Percentiles rank a stretch among this genome's conserved stretches.
phyloP scores from a whole-genome alignment of 345 rosid species.

The Durio zibethinus region DNA sequence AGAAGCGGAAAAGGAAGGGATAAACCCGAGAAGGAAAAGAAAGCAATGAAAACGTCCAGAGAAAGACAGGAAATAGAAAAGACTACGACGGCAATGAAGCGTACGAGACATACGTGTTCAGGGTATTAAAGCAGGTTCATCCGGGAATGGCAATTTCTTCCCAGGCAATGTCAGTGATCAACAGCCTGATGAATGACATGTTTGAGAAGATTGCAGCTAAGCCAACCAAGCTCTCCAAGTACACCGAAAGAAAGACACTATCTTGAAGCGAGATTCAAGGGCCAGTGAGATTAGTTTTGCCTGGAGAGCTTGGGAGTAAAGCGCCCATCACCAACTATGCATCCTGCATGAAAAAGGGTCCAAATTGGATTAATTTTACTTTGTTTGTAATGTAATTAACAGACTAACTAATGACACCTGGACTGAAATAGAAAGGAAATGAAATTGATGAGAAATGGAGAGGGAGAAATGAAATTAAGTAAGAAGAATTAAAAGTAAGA shows the following conservation, averaged over 20 bases:
- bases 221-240: constrained; percentile 48
- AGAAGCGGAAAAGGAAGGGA: not conserved
- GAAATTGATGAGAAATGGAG: no score
- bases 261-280: constrained; percentile 68
- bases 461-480: no score
- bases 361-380: not conserved
- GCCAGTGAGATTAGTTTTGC: constrained; percentile 64
- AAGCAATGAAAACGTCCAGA: constrained; percentile 10
- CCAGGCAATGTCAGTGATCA: constrained; percentile 60
- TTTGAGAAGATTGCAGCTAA: constrained; percentile 57
- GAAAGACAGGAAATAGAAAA: constrained; percentile 13
- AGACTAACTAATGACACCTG: not conserved
- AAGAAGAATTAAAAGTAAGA: no score
- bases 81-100: constrained; percentile 24
- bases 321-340: constrained; percentile 53
- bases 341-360: constrained; percentile 9
- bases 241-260: constrained; percentile 39
- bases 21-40: not conserved
- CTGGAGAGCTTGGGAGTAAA: constrained; percentile 76
- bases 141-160: constrained; percentile 60
- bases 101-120: constrained; percentile 59
- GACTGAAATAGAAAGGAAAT: no score
- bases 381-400: not conserved
- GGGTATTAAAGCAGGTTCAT: constrained; percentile 67
- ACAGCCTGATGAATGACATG: constrained; percentile 66